Base-by-base conservation (phyloP, 2,329 filamentous ascomycete genomes). In the Aureobasidium sp. region DNA sequence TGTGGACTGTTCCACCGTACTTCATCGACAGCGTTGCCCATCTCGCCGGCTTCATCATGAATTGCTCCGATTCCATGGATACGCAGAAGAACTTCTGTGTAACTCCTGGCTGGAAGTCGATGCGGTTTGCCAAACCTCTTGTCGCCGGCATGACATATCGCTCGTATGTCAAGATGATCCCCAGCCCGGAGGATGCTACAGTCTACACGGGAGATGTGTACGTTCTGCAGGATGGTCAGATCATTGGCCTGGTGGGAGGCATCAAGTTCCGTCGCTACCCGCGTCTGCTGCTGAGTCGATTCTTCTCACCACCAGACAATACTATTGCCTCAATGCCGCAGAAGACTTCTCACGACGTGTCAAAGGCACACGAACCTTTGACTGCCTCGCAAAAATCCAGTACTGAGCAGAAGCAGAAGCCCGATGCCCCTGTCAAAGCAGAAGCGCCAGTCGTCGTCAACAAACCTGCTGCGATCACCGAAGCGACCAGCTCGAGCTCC, bases 211-310 rank as follows among this genome's bases (percentile, higher is more conserved):
- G 67, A 13, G 67, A 69, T 48, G 66, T 68, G 17, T 69, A 66
- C 57, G 65, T 70, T 52, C 42, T 70, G 36, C 63, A 68, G 12
- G 63, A 67, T 13, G 56, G 50, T 15, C 62, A 42, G 13, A 62
- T 70, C 32, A 53, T 68, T 2, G 68, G 65, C 1, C 61, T 67
- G 52, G 64, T 69, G 17, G 62, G 62, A 12, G 67, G 62, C 12
- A 66, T 70, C 41, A 63, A 68, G 34, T 79, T 80, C 68, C 71
- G 74, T 17, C 68, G 69, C 8, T 72, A 71, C 48, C 75, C 74
- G 6, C 68, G 75, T 15, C 64, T 75, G 12, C 64, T 79, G 39
- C 68, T 79, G 3, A 70, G 68, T 44, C 71, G 70, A 1, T 78
- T 79, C 39, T 42, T 42, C 39, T 42, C 39, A 23, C 6, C 39